Conservation (phyloP, 768 basidiomycete genomes). For the Grammothele lineata region DNA sequence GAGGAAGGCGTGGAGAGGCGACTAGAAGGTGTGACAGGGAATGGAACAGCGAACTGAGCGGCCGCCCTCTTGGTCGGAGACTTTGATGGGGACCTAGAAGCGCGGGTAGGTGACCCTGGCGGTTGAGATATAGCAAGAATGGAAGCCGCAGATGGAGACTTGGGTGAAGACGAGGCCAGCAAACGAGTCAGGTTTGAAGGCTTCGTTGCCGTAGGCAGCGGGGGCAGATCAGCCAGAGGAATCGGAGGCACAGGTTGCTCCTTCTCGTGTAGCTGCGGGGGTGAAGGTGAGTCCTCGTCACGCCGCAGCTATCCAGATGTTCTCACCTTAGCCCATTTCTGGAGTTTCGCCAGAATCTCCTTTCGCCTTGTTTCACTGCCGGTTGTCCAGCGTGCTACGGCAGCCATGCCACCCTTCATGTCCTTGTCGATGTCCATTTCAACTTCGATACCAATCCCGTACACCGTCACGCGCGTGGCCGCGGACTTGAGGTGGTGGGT, state of each 20-base stretch:
- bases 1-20: constrained; percentile 42
- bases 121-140: constrained; percentile 30
- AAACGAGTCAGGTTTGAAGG: constrained; percentile 66
- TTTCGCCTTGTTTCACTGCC: constrained; percentile 57
- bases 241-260: constrained; percentile 45
- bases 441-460: constrained; percentile 84
- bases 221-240: constrained; percentile 64
- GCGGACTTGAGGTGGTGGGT: constrained; percentile 67
- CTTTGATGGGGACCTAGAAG: constrained; percentile 32
- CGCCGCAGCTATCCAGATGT: neutral
- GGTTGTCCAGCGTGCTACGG: constrained; percentile 84
- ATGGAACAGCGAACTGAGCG: constrained; percentile 43
- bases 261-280: constrained; percentile 48
- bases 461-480: constrained; percentile 69
- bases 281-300: constrained; percentile 7
- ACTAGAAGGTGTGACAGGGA: constrained; percentile 40
- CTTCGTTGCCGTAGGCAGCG: constrained; percentile 47
- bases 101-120: constrained; percentile 29
- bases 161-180: constrained; percentile 73
- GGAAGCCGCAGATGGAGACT: constrained; percentile 31
- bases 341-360: constrained; percentile 55
- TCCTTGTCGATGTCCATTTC: constrained; percentile 81
- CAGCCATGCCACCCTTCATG: constrained; percentile 81
- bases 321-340: constrained; percentile 60
- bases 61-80: constrained; percentile 31